Percentiles rank a stretch among this genome's conserved stretches.
Conservation (phyloP, 805 yeast species). For the Lipomyces lipofer region DNA sequence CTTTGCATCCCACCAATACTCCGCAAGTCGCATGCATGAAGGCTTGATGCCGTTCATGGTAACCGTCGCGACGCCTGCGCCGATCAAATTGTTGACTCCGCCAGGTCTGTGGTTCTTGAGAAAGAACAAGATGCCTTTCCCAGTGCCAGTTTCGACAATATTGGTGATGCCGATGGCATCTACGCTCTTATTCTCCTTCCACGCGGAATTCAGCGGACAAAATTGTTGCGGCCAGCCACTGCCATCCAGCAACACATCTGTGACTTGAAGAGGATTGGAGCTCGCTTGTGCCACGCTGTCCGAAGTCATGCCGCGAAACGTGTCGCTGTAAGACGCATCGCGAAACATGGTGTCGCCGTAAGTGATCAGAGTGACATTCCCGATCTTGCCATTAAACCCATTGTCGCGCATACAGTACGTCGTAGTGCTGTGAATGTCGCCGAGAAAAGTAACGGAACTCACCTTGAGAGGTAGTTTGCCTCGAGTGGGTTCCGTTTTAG, state of each 20-base stretch:
- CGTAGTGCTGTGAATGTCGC: slow-evolving; percentile 2
- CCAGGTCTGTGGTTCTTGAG: slow-evolving; percentile 6
- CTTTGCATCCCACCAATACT: slow-evolving; percentile 6
- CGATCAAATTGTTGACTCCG: background rate
- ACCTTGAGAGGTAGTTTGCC: background rate
- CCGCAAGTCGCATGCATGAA: background rate
- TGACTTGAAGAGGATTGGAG: slow-evolving; percentile 3
- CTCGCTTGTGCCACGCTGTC: slow-evolving; percentile 2
- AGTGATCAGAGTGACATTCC: background rate
- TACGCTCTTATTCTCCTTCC: background rate
- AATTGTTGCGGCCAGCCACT: slow-evolving; percentile 4
- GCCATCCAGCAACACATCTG: background rate
- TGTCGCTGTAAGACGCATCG: background rate
- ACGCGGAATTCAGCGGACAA: slow-evolving; percentile 3
- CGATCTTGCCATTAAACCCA: slow-evolving; percentile 2
- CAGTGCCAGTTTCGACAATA: background rate
- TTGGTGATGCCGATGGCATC: slow-evolving; percentile 7
- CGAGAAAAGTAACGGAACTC: background rate
- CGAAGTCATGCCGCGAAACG: slow-evolving; percentile 1
- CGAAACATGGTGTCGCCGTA: slow-evolving; percentile 6
- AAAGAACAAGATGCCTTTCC: background rate
- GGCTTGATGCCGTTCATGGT: background rate
- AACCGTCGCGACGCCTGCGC: slow-evolving; percentile 4
- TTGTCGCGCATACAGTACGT: slow-evolving; percentile 3
- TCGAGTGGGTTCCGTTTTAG: background rate